These are phyloP conservation scores for Exophiala oligosperma DNA, from an alignment of 2,329 filamentous ascomycete species.

Conservation along the genomic window DNA sequence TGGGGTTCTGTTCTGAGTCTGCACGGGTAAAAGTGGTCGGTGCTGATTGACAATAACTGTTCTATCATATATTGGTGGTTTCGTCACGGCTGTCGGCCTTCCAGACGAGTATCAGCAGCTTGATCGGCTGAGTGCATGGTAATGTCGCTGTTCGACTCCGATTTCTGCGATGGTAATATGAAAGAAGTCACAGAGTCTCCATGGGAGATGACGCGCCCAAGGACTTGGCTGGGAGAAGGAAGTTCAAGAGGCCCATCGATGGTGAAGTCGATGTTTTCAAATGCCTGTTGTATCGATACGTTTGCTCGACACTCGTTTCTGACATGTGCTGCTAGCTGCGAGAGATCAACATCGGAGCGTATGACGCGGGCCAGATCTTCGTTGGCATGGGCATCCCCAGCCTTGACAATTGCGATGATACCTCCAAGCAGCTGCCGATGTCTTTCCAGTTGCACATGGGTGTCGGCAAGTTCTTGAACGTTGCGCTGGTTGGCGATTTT, in stretches of 20 bases:
- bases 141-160: conserved; percentile 11
- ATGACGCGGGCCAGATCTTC: conserved; percentile 24
- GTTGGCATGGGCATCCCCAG: conserved; percentile 17
- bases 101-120: background rate
- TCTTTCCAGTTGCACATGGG: conserved; percentile 22
- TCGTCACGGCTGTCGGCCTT: background rate
- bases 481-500: conserved; percentile 30
- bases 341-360: conserved; percentile 25
- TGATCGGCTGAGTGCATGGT: conserved; percentile 1
- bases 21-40: too few relatives aligned
- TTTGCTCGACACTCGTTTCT: conserved; percentile 28
- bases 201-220: background rate
- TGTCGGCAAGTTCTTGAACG: conserved; percentile 26
- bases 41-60: too few relatives aligned
- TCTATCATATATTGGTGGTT: background rate
- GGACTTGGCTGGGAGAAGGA: conserved; percentile 26
- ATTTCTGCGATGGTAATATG: background rate
- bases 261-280: conserved; percentile 24
- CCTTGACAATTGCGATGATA: conserved; percentile 28
- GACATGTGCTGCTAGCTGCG: conserved; percentile 29
- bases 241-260: conserved; percentile 25
- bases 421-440: conserved; percentile 27
- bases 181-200: background rate
- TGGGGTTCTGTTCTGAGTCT: too few relatives aligned
- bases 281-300: conserved; percentile 23